Evolutionary conservation across 768 basidiomycete species (phyloP).

Genomic region (Tricholoma terreum): DNA sequence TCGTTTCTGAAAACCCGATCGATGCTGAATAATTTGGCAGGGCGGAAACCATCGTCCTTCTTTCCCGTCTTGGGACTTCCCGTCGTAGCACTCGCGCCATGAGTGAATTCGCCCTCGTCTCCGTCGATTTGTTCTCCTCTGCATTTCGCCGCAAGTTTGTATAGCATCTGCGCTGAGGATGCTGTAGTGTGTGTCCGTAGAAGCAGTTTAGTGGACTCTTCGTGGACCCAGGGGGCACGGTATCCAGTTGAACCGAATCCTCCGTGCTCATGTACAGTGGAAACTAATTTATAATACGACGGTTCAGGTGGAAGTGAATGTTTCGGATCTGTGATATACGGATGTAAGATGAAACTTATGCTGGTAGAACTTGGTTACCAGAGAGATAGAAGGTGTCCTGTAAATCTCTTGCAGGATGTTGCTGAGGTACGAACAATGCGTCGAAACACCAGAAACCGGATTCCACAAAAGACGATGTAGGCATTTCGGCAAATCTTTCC

Average conservation of each 20-base stretch:
- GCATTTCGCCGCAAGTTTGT: constrained; percentile 84
- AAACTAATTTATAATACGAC: constrained; percentile 84
- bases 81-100: constrained; percentile 32
- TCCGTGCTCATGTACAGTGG: constrained; percentile 80
- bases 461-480: constrained; percentile 92
- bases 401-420: constrained; percentile 95
- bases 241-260: constrained; percentile 95
- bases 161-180: constrained; percentile 90
- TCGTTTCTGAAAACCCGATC: constrained; percentile 99
- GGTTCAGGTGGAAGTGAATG: constrained; percentile 69
- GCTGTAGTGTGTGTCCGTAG: constrained; percentile 97
- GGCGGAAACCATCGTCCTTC: constrained; percentile 73
- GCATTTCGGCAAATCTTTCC: constrained; percentile 95
- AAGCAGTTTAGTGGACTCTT: constrained; percentile 88
- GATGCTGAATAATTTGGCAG: constrained; percentile 94
- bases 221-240: constrained; percentile 91
- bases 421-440: constrained; percentile 95
- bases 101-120: constrained; percentile 40
- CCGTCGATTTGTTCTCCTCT: constrained; percentile 52
- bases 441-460: constrained; percentile 99
- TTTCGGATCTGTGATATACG: constrained; percentile 60
- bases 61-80: constrained; percentile 29
- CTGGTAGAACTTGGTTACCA: constrained; percentile 43
- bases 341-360: background rate
- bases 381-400: constrained; percentile 99